Base-by-base conservation (phyloP, 2,329 filamentous ascomycete genomes). In the Scedosporium minutisporum region DNA sequence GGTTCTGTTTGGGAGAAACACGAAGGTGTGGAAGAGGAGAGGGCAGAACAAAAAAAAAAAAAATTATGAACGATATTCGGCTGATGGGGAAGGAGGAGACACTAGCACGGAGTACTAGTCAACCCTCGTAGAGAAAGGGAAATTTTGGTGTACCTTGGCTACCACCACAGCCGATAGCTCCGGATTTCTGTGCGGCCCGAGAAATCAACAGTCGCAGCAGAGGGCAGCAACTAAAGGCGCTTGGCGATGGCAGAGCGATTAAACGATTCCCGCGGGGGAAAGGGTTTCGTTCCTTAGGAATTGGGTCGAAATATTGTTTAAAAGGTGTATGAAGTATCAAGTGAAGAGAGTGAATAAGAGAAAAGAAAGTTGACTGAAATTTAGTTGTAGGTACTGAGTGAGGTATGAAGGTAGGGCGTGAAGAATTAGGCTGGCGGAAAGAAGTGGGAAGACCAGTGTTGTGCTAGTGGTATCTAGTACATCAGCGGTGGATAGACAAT, bases 31-130 rank as follows among this genome's bases (percentile, higher is more conserved):
- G 60, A 57, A 62, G 51, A 46, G 33, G 48, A 46, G 60, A 62
- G 60, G 60, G 60, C 60, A 62, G 57, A 62, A 62, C 46, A 48
- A 33, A 53, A 62, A 53, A 53, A 53, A 62, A 62, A 62, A 62
- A 62, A 62, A 62, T 57, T 62, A 57, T 57, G 60, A 62, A 61
- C 60, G 60, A 62, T 62, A 62, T 62, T 44, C 44, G 60, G 60
- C 48, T 62, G 60, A 62, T 62, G 60, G 60, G 51, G 51, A 46
- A 44, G 51, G 60, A 61, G 60, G 60, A 62, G 60, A 57, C 60
- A 57, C 60, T 62, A 62, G 60, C 38, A 58, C 60, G 60, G 60
- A 62, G 60, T 57, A 53, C 48, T 53, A 55, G 60, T 55, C 60
- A 62, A 55, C 60, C 60, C 60, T 62, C 51, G 25, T 4, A 53